Evolutionary conservation across 2,329 filamentous ascomycete genomes (phyloP), one percentile per base, ranked within the genome.

Genomic region (Nothophoma quercina): DNA sequence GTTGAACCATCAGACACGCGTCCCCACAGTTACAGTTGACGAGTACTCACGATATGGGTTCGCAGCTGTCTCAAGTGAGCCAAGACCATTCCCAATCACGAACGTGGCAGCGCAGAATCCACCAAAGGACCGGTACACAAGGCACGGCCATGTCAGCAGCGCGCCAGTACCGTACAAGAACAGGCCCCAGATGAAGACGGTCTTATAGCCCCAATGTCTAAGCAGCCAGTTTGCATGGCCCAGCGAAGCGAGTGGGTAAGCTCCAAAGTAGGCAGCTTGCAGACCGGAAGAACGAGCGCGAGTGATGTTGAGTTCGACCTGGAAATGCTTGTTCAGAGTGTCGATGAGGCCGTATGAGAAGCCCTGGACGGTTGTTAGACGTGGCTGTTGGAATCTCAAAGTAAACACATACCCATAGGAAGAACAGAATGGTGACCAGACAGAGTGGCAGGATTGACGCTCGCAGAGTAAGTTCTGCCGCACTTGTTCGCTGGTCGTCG

Each of bases 361-460:
- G 21, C 83, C 77, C 76, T 77, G 43, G 2, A 21, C 4, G 43
- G 1, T 5, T 8, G 42, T 55, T 23, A 57, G 53, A 41, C 16
- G 25, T 8, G 10, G 7, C 19, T 4, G 2, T 13, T 19, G 4
- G 5, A 1, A n/a, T 9, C 23, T 16, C 9, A 7, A 4, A 13
- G n/a, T 12, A 5, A 21, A 28, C 5, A 30, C 70, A 34, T 68
- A 78, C 83, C 84, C 84, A 87, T 18, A 88, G 79, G 68, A 88
- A 87, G 75, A 87, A 88, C 1, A 88, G 73, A 39, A 86, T 76
- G 0, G 85, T 88, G 43, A 90, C 88, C 4, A 91, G 79, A 47
- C 78, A 77, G 36, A 90, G 80, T 3, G 88, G 88, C 60, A 83
- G 83, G 45, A 91, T 78, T 10, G 87, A 90, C 64, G 89, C 80